These are phyloP conservation scores for Neurospora sp. DNA, from an alignment of 2,329 filamentous ascomycete genomes.

Conservation along the genomic window DNA sequence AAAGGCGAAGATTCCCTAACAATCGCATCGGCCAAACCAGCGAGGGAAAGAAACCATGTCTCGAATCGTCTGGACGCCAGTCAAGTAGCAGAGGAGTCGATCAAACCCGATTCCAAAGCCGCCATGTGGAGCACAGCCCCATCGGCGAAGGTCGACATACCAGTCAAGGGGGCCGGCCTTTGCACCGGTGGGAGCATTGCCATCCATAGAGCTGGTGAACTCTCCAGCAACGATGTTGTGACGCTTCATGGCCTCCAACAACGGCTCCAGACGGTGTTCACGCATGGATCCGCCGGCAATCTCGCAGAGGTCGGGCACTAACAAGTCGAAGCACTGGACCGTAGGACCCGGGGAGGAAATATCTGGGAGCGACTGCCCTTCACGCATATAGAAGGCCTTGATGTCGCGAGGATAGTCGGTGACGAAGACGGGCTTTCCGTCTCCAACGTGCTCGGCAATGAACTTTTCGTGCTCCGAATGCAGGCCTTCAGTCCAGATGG, in stretches of 20 bases:
- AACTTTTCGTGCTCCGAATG: slow-evolving; percentile 91
- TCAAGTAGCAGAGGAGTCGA: slow-evolving; percentile 72
- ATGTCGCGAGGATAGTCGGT: slow-evolving; percentile 82
- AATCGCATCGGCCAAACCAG: slow-evolving; percentile 55
- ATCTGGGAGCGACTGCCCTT: slow-evolving; percentile 14
- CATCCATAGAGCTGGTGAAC: slow-evolving; percentile 12
- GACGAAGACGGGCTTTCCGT: slow-evolving; percentile 68
- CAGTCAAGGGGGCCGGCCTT: slow-evolving; percentile 50
- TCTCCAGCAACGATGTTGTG: slow-evolving; percentile 44
- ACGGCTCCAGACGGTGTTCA: slow-evolving; percentile 62
- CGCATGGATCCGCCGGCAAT: slow-evolving; percentile 83
- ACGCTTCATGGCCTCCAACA: slow-evolving; percentile 61
- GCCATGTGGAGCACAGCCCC: slow-evolving; percentile 85
- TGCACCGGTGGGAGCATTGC: slow-evolving; percentile 4
- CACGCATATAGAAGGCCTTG: slow-evolving; percentile 75
- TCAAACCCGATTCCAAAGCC: slow-evolving; percentile 90
- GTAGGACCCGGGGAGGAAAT: slow-evolving; percentile 31
- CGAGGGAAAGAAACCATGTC: slow-evolving; percentile 83
- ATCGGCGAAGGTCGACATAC: slow-evolving; percentile 82
- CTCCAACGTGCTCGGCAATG: slow-evolving; percentile 52
- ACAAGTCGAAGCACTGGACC: slow-evolving; percentile 82
- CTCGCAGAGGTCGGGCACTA: slow-evolving; percentile 79
- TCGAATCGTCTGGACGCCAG: slow-evolving; percentile 71
- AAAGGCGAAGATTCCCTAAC: slow-evolving; percentile 25
- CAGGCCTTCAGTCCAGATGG: slow-evolving; percentile 63